phyloP scores from a whole-genome alignment of 1,139 yeast genomes.

The Wickerhamomyces sp. region DNA sequence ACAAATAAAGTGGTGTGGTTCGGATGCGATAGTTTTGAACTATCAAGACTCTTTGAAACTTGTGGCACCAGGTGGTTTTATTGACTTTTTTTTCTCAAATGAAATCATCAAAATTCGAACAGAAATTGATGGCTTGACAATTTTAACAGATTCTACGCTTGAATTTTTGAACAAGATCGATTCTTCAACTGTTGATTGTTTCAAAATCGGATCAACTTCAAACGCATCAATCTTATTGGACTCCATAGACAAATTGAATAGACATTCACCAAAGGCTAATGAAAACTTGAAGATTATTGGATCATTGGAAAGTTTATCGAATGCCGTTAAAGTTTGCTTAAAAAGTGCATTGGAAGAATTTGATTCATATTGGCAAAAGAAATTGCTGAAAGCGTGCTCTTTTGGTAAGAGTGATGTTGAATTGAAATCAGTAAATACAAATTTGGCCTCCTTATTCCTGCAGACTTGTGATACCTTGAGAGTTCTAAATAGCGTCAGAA shows the following conservation, averaged over 20 bases:
- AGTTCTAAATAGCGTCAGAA: conserved; percentile 65
- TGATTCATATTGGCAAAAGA: conserved; percentile 75
- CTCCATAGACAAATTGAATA: conserved; percentile 68
- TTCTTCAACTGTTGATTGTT: conserved; percentile 52
- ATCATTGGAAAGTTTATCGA: conserved; percentile 40
- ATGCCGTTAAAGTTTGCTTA: conserved; percentile 70
- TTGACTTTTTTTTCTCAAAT: conserved; percentile 38
- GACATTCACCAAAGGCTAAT: conserved; percentile 78
- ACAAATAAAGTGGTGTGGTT: conserved; percentile 77
- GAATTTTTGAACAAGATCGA: conserved; percentile 69
- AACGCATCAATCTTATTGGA: conserved; percentile 82
- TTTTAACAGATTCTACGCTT: conserved; percentile 53
- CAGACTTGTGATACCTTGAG: conserved; percentile 55
- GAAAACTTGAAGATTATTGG: conserved; percentile 62
- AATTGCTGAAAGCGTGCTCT: conserved; percentile 71
- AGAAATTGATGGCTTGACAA: conserved; percentile 69
- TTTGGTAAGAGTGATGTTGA: conserved; percentile 64
- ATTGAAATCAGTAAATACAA: conserved; percentile 5
- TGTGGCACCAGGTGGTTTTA: conserved; percentile 66
- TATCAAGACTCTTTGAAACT: conserved; percentile 62
- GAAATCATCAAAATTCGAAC: conserved; percentile 35
- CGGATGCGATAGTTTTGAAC: conserved; percentile 68
- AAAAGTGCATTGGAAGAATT: conserved; percentile 76
- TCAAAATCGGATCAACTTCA: conserved; percentile 77
- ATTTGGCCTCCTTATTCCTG: conserved; percentile 36